phyloP scores from a whole-genome alignment of 148 eudicot genomes.

The Bassia scoparia region DNA sequence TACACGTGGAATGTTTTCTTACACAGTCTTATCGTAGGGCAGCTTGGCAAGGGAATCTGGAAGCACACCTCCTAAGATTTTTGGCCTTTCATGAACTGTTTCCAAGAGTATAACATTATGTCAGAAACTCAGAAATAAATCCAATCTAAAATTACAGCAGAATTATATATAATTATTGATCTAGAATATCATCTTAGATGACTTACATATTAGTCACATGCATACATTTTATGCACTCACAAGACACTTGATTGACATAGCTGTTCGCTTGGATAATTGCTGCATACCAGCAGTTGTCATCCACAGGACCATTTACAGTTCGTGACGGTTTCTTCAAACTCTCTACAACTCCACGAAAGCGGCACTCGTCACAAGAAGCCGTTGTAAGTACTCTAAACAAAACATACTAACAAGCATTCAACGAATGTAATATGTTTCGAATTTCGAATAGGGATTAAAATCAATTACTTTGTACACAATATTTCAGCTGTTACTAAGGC shows the following conservation, averaged over 20 bases:
- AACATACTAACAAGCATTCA: too few species aligned
- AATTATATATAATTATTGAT: too few species aligned
- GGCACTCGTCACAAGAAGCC: too few species aligned
- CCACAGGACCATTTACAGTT: constrained; percentile 2
- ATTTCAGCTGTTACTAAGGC: too few species aligned
- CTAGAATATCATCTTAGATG: too few species aligned
- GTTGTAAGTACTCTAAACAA: too few species aligned
- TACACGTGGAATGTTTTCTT: not conserved
- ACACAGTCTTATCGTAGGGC: constrained; percentile 14
- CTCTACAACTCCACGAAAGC: too few species aligned
- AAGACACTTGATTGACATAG: constrained; percentile 19
- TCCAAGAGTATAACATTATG: not conserved
- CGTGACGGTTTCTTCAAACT: not conserved
- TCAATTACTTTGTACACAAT: too few species aligned
- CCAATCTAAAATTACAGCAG: not conserved
- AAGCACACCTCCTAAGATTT: constrained; percentile 18
- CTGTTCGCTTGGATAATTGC: not conserved
- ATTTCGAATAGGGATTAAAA: too few species aligned
- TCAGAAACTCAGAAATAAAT: too few species aligned
- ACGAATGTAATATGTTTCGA: too few species aligned
- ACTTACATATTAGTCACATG: constrained; percentile 21
- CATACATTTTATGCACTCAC: constrained; percentile 8
- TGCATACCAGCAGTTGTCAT: constrained; percentile 5
- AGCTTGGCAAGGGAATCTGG: constrained; percentile 23
- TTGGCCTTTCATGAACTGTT: constrained; percentile 23